Base-by-base conservation (phyloP, 352 stramenopile species). In the Phytopythium cucurbitacearum region DNA sequence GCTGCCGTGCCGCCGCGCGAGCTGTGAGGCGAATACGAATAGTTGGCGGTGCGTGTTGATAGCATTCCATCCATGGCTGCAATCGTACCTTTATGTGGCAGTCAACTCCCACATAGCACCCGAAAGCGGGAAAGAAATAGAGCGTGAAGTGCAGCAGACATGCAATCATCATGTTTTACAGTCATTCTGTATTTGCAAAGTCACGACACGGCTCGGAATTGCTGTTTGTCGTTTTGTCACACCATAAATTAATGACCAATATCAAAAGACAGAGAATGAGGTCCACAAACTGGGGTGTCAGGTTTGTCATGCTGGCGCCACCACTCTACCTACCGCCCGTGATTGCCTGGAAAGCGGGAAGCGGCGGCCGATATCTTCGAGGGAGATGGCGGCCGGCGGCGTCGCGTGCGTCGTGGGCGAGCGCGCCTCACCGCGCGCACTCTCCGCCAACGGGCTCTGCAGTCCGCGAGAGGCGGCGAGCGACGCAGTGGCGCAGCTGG, bases 1-100 rank as follows among this genome's bases (percentile, higher is more conserved):
- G 47, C 56, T 6, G 35, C 66, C 11, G 56, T 82, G 9, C 71
- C 69, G 8, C 54, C 58, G 32, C 34, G 44, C 11, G 59, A 69
- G 10, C 55, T 61, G 38, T 76, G 53, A 59, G 54, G n/a, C 40
- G 21, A 28, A 28, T 28, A 28, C 21, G 11, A 1, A 41, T 33
- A 28, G 21, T n/a, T n/a, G n/a, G n/a, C n/a, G n/a, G n/a, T n/a
- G n/a, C n/a, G n/a, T 28, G 21, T 28, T 28, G 21, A 28, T 28
- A 28, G 13, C 6, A 2, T 13, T 60, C 39, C 39, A 51, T 51
- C 12, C 45, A 34, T 57, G 12, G 1, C 12, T 43, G 11, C 7
- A 44, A 28, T 28, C 21, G 21, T 28, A 28, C 21, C 21, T 28
- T 28, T 28, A 28, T 28, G 21, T 28, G 21, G 21, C 21, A 28